These are phyloP conservation scores for Endoconidiophora polonica DNA, from an alignment of 2,329 filamentous ascomycete genomes.

Conservation along the genomic window DNA sequence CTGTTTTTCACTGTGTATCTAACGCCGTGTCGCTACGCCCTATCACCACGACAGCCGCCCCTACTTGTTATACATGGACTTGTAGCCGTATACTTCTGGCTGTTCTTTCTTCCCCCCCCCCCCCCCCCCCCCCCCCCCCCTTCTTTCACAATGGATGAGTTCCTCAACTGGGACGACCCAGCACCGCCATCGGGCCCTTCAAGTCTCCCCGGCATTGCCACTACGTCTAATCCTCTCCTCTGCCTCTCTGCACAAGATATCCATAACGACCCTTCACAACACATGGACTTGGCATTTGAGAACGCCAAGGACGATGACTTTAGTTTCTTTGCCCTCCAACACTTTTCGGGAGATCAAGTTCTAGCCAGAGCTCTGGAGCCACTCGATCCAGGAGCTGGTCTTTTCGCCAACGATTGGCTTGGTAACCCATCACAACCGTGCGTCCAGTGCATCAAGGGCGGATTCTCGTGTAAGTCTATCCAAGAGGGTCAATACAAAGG, in stretches of 20 bases:
- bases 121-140: not conserved
- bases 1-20: not conserved
- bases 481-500: constrained; percentile 41
- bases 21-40: not conserved
- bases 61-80: too few relatives aligned
- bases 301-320: constrained; percentile 43
- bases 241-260: constrained; percentile 22
- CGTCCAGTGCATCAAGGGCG: constrained; percentile 31
- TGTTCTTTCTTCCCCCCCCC: not conserved
- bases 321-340: constrained; percentile 41
- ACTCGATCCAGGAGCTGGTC: constrained; percentile 12
- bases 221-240: constrained; percentile 20
- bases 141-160: constrained; percentile 32
- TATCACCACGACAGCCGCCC: too few relatives aligned
- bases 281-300: constrained; percentile 37
- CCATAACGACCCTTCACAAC: constrained; percentile 19
- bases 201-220: constrained; percentile 24
- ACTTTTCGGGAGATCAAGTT: constrained; percentile 31
- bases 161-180: constrained; percentile 41
- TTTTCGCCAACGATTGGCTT: constrained; percentile 18
- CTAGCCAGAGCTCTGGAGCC: constrained; percentile 13
- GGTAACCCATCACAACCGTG: constrained; percentile 33
- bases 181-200: not conserved
- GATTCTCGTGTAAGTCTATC: constrained; percentile 44
- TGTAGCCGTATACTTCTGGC: not conserved